phyloP scores from a whole-genome alignment of 257 asterid species.

The Rhazya stricta region DNA sequence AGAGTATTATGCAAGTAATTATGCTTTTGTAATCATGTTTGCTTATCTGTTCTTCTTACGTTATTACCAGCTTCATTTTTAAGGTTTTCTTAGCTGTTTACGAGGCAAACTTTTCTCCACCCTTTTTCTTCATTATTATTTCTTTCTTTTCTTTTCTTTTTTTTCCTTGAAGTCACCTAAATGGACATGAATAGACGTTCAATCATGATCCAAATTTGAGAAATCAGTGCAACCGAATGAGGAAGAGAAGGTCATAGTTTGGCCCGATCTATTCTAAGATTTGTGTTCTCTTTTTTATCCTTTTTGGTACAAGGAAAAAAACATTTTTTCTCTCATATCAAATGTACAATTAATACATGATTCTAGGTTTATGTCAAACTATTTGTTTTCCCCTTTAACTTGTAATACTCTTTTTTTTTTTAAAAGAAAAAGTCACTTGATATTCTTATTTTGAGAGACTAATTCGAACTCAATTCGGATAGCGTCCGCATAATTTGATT shows the following conservation, averaged over 20 bases:
- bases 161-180: background rate
- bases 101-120: background rate
- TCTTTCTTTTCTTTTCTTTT: background rate
- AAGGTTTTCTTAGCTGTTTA: background rate
- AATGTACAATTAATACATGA: too few relatives aligned
- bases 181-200: background rate
- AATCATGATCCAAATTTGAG: background rate
- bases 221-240: background rate
- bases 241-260: background rate
- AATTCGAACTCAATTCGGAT: too few relatives aligned
- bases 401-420: too few relatives aligned
- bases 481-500: too few relatives aligned
- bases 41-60: conserved; percentile 6
- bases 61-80: background rate
- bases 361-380: too few relatives aligned
- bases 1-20: background rate
- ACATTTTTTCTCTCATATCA: too few relatives aligned
- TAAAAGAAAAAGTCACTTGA: too few relatives aligned
- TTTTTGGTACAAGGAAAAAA: too few relatives aligned
- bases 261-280: background rate
- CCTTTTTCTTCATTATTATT: background rate
- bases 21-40: background rate
- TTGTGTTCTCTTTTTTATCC: too few relatives aligned
- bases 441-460: too few relatives aligned
- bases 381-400: too few relatives aligned